phyloP scores from a whole-genome alignment of 768 basidiomycete species.

The Mycena sanguinolenta region DNA sequence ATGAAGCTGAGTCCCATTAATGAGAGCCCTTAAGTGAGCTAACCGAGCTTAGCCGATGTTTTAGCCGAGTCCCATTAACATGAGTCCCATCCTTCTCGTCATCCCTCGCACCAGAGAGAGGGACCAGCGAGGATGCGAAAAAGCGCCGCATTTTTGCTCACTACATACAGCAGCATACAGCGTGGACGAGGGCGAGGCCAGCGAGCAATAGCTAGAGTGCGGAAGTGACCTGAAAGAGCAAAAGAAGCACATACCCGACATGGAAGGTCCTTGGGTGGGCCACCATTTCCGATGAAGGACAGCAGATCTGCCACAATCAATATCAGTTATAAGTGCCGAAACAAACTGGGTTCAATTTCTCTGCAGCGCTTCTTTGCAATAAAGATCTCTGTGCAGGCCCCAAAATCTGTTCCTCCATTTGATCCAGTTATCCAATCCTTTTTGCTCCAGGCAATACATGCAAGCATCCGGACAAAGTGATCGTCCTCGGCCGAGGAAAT shows the following conservation, averaged over 20 bases:
- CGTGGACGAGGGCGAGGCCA: neutral
- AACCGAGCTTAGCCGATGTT: no score
- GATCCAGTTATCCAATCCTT: neutral
- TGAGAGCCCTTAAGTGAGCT: no score
- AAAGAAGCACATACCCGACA: neutral
- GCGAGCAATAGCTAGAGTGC: neutral
- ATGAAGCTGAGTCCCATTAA: no score
- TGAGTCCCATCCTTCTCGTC: no score
- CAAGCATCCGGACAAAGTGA: neutral
- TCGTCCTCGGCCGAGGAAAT: neutral
- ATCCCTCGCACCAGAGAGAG: neutral
- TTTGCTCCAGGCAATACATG: neutral
- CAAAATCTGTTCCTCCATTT: neutral
- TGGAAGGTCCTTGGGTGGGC: no score
- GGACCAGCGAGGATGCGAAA: conserved; percentile 2
- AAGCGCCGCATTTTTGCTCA: neutral
- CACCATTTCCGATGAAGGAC: no score
- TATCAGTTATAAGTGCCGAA: no score
- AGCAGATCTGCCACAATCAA: no score
- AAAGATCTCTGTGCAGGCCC: neutral
- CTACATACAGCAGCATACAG: neutral
- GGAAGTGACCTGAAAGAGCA: neutral
- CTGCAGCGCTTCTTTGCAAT: neutral
- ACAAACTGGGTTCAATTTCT: neutral
- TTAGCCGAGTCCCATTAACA: no score